Conservation (phyloP, 169 alveolate genomes). For the Eimeria acervulina region DNA sequence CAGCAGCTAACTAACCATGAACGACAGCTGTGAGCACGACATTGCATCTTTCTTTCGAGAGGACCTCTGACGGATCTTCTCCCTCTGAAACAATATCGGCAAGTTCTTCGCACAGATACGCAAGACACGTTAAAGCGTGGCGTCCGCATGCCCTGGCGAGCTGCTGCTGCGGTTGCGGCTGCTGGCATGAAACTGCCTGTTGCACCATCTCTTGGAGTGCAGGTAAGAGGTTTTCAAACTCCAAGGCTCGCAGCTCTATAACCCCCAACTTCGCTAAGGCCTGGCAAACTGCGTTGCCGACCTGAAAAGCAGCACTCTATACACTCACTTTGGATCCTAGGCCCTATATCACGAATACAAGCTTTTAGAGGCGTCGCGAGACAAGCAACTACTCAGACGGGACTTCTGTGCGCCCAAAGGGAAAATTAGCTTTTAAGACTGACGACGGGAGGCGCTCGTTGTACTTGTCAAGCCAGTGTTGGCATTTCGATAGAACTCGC, state of each 20-base stretch:
- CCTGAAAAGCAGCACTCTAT: constrained; percentile 34
- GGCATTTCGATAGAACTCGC: background rate
- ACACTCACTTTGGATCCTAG: background rate
- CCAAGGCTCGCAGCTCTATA: constrained; percentile 86
- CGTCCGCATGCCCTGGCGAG: constrained; percentile 82
- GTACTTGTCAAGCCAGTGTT: background rate
- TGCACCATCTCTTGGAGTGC: constrained; percentile 84
- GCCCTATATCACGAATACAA: background rate
- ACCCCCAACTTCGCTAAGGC: constrained; percentile 88
- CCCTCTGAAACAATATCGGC: constrained; percentile 85
- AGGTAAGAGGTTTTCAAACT: constrained; percentile 87
- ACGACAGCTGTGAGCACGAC: constrained; percentile 87
- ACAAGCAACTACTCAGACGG: background rate
- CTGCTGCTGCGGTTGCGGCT: constrained; percentile 80
- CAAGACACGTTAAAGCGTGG: constrained; percentile 86
- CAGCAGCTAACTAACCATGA: constrained; percentile 69
- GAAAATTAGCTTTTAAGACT: background rate
- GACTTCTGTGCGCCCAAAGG: background rate
- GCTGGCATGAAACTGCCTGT: constrained; percentile 71
- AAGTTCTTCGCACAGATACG: constrained; percentile 88
- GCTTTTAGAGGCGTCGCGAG: background rate
- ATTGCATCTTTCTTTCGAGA: constrained; percentile 86
- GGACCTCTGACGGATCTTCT: constrained; percentile 82
- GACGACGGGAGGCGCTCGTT: background rate
- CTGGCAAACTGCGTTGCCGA: constrained; percentile 87